phyloP scores from a whole-genome alignment of 768 basidiomycete genomes.

The Chalciporus sphaerocephalus region DNA sequence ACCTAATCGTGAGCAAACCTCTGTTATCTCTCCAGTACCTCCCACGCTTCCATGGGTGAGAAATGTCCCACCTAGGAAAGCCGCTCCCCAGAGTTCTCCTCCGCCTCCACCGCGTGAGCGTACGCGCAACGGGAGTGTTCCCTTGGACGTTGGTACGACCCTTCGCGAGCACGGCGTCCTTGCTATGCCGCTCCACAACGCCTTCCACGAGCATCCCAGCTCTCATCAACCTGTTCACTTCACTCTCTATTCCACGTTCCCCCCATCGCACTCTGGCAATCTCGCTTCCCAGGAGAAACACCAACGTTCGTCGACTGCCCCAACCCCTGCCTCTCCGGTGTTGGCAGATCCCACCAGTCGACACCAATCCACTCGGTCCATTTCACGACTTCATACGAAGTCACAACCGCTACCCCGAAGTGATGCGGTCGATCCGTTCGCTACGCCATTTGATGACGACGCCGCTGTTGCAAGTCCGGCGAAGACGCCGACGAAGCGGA shows the following conservation, averaged over 20 bases:
- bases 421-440: constrained; percentile 49
- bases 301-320: constrained; percentile 20
- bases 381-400: constrained; percentile 43
- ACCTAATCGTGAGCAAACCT: constrained; percentile 23
- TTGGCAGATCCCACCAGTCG: constrained; percentile 14
- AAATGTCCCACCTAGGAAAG: constrained; percentile 20
- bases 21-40: constrained; percentile 29
- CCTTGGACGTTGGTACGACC: constrained; percentile 32
- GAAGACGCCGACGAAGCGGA: constrained; percentile 38
- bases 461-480: constrained; percentile 32
- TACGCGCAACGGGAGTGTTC: constrained; percentile 34
- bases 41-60: constrained; percentile 26
- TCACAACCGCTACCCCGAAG: constrained; percentile 39
- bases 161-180: constrained; percentile 23
- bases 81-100: constrained; percentile 34
- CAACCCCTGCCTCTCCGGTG: constrained; percentile 12
- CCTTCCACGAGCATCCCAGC: constrained; percentile 27
- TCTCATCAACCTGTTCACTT: constrained; percentile 17
- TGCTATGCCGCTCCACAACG: constrained; percentile 42
- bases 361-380: constrained; percentile 30
- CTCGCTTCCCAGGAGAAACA: constrained; percentile 15
- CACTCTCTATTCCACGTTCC: constrained; percentile 14
- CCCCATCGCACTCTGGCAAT: constrained; percentile 4
- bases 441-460: constrained; percentile 79
- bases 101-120: constrained; percentile 28